Base-by-base conservation (phyloP, 2,329 filamentous ascomycete genomes). In the Neonectria sp. region DNA sequence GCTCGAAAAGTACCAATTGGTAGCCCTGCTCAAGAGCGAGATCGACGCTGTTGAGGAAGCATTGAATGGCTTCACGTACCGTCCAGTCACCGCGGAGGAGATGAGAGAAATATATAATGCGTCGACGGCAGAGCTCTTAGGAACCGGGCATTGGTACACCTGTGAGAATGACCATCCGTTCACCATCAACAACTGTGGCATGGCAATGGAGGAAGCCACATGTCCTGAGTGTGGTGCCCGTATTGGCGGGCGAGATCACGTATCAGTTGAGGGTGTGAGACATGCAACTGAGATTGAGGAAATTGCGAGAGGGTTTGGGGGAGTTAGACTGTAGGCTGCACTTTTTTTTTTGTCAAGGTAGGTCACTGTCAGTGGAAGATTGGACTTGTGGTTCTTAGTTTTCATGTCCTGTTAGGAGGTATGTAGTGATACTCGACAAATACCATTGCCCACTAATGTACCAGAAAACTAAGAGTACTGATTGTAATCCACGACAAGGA, bases 171-270 rank as follows among this genome's bases (percentile, higher is more conserved):
- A 85, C 2, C 88, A 91, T 73, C 86, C 87, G 3, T 91, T 93
- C 69, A 88, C 89, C 0, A 84, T 92, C 35, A 90, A 90, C 1
- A 88, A 92, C 67, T 92, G 90, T 72, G 90, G 90, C 2, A 88
- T 89, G 84, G 88, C 91, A 0, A 91, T 92, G 88, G 68, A 93
- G 75, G 61, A 73, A 21, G 85, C 90, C 2, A 77, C 77, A 2
- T 94, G 92, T 70, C 90, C 91, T 0, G 86, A 93, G 68, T 94
- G 91, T 69, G 85, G 83, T 2, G 83, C 83, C 2, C 68, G 5
- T 1, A 70, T 71, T 15, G 69, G 69, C 2, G 70, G 68, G 3
- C 15, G 3, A 8, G 1, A 49, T 2, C 56, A 71, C 17, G 3
- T 6, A 7, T 4, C 53, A 1, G 4, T 59, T 6, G 58, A 53